These are phyloP conservation scores for Lactarius hatsudake DNA, from an alignment of 768 basidiomycete genomes.

Conservation along the genomic window DNA sequence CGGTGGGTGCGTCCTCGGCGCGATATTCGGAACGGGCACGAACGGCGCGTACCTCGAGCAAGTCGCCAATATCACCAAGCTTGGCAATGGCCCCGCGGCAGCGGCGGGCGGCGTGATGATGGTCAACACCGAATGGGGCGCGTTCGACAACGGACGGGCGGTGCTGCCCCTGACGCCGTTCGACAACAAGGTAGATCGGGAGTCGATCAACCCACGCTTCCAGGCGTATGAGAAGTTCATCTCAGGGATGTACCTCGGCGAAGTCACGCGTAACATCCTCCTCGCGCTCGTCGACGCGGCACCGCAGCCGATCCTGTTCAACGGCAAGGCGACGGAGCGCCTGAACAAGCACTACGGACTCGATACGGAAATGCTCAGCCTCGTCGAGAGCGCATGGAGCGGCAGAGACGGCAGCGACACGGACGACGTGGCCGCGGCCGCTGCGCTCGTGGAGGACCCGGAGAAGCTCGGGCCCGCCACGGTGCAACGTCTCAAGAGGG, in stretches of 20 bases:
- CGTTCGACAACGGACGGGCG: slow-evolving; percentile 89
- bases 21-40: slow-evolving; percentile 98
- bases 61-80: slow-evolving; percentile 79
- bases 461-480: slow-evolving; percentile 24
- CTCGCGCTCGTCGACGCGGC: slow-evolving; percentile 76
- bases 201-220: slow-evolving; percentile 88
- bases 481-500: slow-evolving; percentile 45
- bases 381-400: slow-evolving; percentile 74
- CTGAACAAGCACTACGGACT: slow-evolving; percentile 93
- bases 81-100: slow-evolving; percentile 61
- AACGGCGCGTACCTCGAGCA: slow-evolving; percentile 97
- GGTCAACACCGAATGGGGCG: slow-evolving; percentile 98
- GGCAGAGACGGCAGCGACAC: slow-evolving; percentile 33
- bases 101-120: slow-evolving; percentile 79
- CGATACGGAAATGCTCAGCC: slow-evolving; percentile 90
- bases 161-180: slow-evolving; percentile 85
- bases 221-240: slow-evolving; percentile 99
- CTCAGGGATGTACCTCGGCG: slow-evolving; percentile 98
- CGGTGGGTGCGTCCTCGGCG: slow-evolving; percentile 84
- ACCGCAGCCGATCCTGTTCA: slow-evolving; percentile 72
- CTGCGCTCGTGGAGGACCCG: slow-evolving; percentile 10
- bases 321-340: slow-evolving; percentile 64
- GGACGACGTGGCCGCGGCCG: not conserved
- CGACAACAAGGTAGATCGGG: slow-evolving; percentile 89
- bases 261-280: slow-evolving; percentile 83